Conservation (phyloP, 495 filamentous ascomycete species). For the Penicillium lividum region DNA sequence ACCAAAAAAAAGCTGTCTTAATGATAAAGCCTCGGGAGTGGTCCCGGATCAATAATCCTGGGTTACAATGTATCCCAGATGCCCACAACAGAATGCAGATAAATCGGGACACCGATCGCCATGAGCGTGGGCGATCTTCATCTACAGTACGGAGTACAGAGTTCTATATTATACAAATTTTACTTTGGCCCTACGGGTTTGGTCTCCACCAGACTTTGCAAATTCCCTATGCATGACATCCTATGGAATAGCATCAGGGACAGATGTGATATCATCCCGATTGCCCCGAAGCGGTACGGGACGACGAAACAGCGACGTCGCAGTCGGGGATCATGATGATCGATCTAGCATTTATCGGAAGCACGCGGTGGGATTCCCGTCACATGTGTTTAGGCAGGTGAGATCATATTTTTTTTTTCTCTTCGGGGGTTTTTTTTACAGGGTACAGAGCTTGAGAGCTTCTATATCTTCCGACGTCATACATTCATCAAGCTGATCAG, state of each 20-base stretch:
- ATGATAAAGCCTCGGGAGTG: background rate
- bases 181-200: background rate
- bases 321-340: slow-evolving; percentile 8
- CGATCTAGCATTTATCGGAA: background rate
- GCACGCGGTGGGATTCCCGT: background rate
- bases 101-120: background rate
- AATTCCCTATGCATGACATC: background rate
- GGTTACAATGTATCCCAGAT: background rate
- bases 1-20: background rate
- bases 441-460: background rate
- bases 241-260: background rate
- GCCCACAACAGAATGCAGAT: background rate
- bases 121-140: background rate
- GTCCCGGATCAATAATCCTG: background rate
- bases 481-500: slow-evolving; percentile 12
- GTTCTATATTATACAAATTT: background rate
- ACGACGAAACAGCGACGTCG: slow-evolving; percentile 4
- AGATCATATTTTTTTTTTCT: background rate
- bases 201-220: background rate
- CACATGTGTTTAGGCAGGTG: background rate
- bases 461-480: slow-evolving; percentile 19
- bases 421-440: background rate
- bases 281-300: background rate
- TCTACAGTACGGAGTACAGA: background rate
- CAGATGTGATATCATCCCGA: slow-evolving; percentile 1